Evolutionary conservation across 2,329 filamentous ascomycete species (phyloP), one percentile per base, ranked within the genome.

Genomic region (Cordyceps farinosa): DNA sequence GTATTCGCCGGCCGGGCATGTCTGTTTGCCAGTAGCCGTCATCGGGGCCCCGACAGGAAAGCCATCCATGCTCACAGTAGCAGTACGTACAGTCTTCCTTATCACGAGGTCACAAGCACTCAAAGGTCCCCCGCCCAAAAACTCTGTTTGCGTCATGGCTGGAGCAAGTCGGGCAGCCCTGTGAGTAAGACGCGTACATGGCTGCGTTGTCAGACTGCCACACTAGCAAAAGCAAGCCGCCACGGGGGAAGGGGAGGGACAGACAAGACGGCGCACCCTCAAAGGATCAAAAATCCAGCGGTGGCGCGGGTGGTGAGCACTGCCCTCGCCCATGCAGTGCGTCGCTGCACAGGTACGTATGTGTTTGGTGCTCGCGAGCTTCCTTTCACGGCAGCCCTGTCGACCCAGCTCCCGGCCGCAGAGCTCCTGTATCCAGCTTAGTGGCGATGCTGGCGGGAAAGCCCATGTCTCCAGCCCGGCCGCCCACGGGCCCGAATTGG

Each of bases 391-490:
- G 7, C 42, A 47, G 47, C 47, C 55, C 55, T 29, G 40, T 44
- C 30, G 22, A 44, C 32, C n/a, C 44, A 3, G 3, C 2, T 27
- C 30, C 5, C 53, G 29, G 56, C 27, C 34, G 45, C 56, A 27
- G 45, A 40, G 45, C 13, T 52, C 38, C 57, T 29, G 9, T n/a
- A 44, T 51, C 6, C 36, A 52, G 57, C 30, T 22, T 52, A 60
- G 57, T 52, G 57, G 57, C 47, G 57, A 60, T 60, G 57, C 55
- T 48, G 55, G 42, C 34, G 15, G 45, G 34, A 51, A 59, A 6
- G 47, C 47, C 34, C 45, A n/a, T 40, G 32, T 30, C 22, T 29
- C 32, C 56, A 50, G 15, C 22, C 22, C 34, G 36, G 42, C 30
- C 7, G 44, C 42, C 30, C n/a, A n/a, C 55, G 10, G 30, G 22